Conservation (phyloP, 495 filamentous ascomycete species). For the Lasiosphaeria hispida region DNA sequence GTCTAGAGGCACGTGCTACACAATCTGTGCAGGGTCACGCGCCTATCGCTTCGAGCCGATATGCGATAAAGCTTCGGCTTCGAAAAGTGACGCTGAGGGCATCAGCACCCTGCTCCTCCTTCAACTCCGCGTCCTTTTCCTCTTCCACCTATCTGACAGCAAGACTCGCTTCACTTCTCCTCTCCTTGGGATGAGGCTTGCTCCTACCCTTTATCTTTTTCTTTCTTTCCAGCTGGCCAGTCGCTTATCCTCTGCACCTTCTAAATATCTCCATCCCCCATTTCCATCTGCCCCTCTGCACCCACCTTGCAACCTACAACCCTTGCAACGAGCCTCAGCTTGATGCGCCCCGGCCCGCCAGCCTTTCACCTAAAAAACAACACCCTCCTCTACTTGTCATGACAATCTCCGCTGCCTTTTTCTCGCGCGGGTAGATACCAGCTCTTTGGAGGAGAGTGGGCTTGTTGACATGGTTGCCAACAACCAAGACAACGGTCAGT, state of each 20-base stretch:
- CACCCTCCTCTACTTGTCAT: neutral
- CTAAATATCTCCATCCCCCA: too few species aligned
- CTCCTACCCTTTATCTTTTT: too few species aligned
- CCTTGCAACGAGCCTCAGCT: neutral
- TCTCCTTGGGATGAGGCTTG: too few species aligned
- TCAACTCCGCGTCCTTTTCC: slow-evolving; percentile 5
- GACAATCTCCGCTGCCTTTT: neutral
- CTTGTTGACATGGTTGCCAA: slow-evolving; percentile 10
- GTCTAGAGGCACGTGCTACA: slow-evolving; percentile 29
- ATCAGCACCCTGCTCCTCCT: neutral
- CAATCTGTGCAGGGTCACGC: slow-evolving; percentile 34
- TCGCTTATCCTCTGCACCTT: too few species aligned
- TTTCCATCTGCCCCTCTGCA: too few species aligned
- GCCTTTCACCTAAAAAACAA: slow-evolving; percentile 1
- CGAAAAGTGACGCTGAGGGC: slow-evolving; percentile 20
- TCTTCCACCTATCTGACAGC: neutral
- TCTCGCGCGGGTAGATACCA: slow-evolving; percentile 10
- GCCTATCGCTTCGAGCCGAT: slow-evolving; percentile 28
- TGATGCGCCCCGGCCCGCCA: neutral
- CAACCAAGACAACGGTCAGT: slow-evolving; percentile 20
- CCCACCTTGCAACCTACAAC: slow-evolving; percentile 2
- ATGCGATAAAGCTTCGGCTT: slow-evolving; percentile 27
- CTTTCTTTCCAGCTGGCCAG: too few species aligned
- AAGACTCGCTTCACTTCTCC: too few species aligned
- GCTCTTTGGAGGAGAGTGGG: slow-evolving; percentile 3